Evolutionary conservation across 2,329 filamentous ascomycete species (phyloP), one percentile per base, ranked within the genome.

Genomic region (Ceratocystis smalleyi): DNA sequence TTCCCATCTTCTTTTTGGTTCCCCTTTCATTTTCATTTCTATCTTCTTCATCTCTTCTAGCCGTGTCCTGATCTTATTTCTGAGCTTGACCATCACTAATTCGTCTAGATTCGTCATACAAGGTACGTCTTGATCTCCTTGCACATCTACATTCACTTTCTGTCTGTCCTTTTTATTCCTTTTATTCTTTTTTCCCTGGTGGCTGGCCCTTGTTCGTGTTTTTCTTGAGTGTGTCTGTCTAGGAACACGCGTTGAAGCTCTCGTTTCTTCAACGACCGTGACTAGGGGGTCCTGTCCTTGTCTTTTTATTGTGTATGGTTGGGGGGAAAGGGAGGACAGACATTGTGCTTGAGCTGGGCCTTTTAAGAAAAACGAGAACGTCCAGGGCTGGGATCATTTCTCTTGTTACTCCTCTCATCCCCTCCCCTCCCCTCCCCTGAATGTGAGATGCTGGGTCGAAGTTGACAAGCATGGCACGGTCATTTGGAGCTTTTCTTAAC

Each of bases 391-490:
- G 62, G 51, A 59, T 59, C 51, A 45, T 32, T 54, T 43, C 40
- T 51, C 47, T 47, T 51, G 19, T 51, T 51, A 8, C 47, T 51
- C 35, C 35, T 47, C 17, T n/a, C 45, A 22, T 22, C 22, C 45
- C 45, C 35, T 47, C 60, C 59, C 59, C 64, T 22, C 22, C 45
- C 45, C 35, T 47, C 60, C 59, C 59, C 64, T 65, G 64, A 62
- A 59, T 65, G 17, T 24, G 12, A 24, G 19, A 35, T 45, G 60
- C 49, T 55, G 57, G 35, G 30, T 65, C 64, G 49, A 65, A 24
- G 35, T 40, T 59, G 49, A 43, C 59, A 62, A 59, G 64, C 64
- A 62, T 65, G 64, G 64, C 64, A 65, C 64, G 64, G 64, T 19
- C 60, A 62, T 59, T 43, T 40, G 43, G 47, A 61, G 22, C 59